A percentile compares a stretch with the other conserved stretches of the same genome.
These are phyloP conservation scores for Aspergillus felis DNA, from an alignment of 2,329 filamentous ascomycete genomes.

Conservation along the genomic window DNA sequence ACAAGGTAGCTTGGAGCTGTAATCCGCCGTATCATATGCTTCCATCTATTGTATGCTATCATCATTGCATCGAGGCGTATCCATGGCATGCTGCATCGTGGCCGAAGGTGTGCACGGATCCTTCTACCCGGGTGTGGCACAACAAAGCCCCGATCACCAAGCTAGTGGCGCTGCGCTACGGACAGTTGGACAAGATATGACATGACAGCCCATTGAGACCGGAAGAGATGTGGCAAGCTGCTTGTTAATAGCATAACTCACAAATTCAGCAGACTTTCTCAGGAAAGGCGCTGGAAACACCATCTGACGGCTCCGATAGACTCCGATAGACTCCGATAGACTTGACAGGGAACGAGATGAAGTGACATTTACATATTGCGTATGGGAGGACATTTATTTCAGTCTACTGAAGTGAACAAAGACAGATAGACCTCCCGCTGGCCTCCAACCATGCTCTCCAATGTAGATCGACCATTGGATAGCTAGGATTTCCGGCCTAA, in stretches of 20 bases:
- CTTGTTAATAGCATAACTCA: background rate
- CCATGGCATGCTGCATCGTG: background rate
- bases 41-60: background rate
- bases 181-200: background rate
- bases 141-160: background rate
- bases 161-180: background rate
- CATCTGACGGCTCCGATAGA: background rate
- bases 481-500: background rate
- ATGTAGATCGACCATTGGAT: background rate
- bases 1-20: background rate
- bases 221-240: background rate
- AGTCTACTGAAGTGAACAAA: background rate
- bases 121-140: background rate
- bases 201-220: background rate
- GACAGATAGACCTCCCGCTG: no score
- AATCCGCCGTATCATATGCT: background rate
- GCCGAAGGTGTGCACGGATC: background rate
- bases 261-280: background rate
- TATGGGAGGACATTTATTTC: background rate
- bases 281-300: background rate
- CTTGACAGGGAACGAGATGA: background rate
- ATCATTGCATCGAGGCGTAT: background rate
- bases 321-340: background rate
- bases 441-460: background rate
- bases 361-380: background rate